Percentiles rank a stretch among this genome's conserved stretches.
These are phyloP conservation scores for Avena eriantha DNA, from an alignment of 176 grass and related monocot species.

Conservation along the genomic window DNA sequence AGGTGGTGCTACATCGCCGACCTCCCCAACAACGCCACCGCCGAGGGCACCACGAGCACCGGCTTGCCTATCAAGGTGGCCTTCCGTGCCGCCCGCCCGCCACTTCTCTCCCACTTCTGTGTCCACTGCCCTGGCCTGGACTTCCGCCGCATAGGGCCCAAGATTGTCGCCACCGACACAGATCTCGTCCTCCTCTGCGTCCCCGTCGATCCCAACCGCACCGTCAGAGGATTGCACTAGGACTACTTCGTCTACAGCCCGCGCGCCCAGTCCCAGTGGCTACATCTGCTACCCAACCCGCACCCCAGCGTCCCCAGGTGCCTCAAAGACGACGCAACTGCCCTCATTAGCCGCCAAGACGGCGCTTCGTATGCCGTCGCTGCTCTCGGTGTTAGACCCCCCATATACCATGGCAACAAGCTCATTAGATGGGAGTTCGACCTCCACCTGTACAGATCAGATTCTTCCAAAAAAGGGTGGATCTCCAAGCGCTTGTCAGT, in stretches of 20 bases:
- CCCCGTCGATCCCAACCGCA: background rate
- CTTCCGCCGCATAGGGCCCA: background rate
- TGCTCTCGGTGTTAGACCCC: background rate
- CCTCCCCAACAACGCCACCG: slow-evolving; percentile 27
- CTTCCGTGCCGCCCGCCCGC: slow-evolving; percentile 24
- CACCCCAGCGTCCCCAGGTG: background rate
- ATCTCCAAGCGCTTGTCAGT: slow-evolving; percentile 15
- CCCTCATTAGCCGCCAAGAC: slow-evolving; percentile 28
- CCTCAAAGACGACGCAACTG: background rate
- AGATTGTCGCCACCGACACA: slow-evolving; percentile 20
- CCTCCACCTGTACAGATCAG: slow-evolving; percentile 29
- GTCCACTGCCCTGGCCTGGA: slow-evolving; percentile 32
- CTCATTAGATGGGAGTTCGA: background rate
- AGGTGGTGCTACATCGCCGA: slow-evolving; percentile 26
- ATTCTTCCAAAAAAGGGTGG: background rate
- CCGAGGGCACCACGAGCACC: background rate
- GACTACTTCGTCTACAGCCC: slow-evolving; percentile 43
- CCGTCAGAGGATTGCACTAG: background rate
- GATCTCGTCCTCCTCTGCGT: slow-evolving; percentile 37
- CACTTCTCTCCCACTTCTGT: slow-evolving; percentile 11
- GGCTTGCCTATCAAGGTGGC: slow-evolving; percentile 13
- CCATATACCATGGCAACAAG: background rate
- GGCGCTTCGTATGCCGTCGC: slow-evolving; percentile 17
- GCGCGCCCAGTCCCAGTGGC: background rate
- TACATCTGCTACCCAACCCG: slow-evolving; percentile 30